Conservation (phyloP, 2,329 filamentous ascomycete genomes). For the Pseudovirgaria hyperparasitica region DNA sequence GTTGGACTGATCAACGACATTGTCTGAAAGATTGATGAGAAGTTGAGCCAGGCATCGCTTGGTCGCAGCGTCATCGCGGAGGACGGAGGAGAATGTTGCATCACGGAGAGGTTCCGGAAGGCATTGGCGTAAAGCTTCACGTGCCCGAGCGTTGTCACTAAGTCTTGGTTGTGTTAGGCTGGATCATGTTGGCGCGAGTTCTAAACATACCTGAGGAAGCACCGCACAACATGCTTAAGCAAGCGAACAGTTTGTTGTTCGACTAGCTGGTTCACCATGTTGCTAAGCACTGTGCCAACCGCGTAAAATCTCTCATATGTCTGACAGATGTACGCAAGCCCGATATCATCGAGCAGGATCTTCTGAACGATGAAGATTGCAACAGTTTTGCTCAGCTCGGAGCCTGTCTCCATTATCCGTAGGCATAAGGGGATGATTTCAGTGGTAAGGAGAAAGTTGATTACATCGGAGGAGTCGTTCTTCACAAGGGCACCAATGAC, state of each 20-base stretch:
- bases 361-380: slow-evolving; percentile 99
- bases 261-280: slow-evolving; percentile 96
- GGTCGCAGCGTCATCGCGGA: slow-evolving; percentile 92
- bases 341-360: slow-evolving; percentile 92
- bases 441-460: slow-evolving; percentile 96
- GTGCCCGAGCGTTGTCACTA: slow-evolving; percentile 89
- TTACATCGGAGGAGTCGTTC: slow-evolving; percentile 96
- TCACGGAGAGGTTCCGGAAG: slow-evolving; percentile 97
- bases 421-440: slow-evolving; percentile 97
- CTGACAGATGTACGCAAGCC: slow-evolving; percentile 94
- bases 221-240: slow-evolving; percentile 93
- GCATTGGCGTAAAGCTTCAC: slow-evolving; percentile 89
- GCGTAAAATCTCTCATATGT: slow-evolving; percentile 98
- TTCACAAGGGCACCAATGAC: slow-evolving; percentile 96
- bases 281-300: slow-evolving; percentile 91
- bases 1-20: slow-evolving; percentile 45
- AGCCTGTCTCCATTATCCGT: slow-evolving; percentile 98
- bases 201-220: slow-evolving; percentile 69
- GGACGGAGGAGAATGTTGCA: slow-evolving; percentile 89
- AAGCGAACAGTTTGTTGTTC: slow-evolving; percentile 94
- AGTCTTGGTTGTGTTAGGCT: slow-evolving; percentile 52
- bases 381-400: slow-evolving; percentile 95
- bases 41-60: slow-evolving; percentile 97
- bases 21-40: slow-evolving; percentile 90
- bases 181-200: slow-evolving; percentile 11